Evolutionary conservation across 352 stramenopile species (phyloP).

Genomic region (Phytophthora ohioensis): DNA sequence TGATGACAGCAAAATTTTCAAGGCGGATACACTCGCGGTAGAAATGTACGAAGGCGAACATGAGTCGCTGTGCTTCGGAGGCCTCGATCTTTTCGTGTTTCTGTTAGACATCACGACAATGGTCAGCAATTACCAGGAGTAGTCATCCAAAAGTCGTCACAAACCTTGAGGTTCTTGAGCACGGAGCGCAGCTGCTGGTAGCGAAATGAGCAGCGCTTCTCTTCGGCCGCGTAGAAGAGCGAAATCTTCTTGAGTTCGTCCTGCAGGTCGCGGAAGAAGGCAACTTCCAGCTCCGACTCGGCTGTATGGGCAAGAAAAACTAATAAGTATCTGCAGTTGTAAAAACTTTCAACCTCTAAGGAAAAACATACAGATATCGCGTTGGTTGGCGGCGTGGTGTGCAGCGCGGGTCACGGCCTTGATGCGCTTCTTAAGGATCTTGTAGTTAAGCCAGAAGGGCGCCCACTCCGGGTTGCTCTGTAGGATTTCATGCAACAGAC

Average conservation of each 20-base stretch:
- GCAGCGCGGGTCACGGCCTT: slow-evolving; percentile 68
- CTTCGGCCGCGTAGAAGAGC: slow-evolving; percentile 77
- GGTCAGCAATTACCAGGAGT: not conserved
- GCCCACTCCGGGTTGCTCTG: slow-evolving; percentile 85
- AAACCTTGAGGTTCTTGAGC: slow-evolving; percentile 71
- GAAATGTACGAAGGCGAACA: slow-evolving; percentile 87
- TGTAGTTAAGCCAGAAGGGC: slow-evolving; percentile 91
- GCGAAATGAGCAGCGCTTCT: slow-evolving; percentile 77
- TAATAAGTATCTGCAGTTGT: not conserved
- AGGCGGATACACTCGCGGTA: slow-evolving; percentile 84
- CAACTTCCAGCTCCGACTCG: slow-evolving; percentile 75
- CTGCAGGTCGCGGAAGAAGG: slow-evolving; percentile 83
- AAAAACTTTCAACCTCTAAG: not conserved
- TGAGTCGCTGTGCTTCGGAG: slow-evolving; percentile 72
- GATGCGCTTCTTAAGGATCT: slow-evolving; percentile 87
- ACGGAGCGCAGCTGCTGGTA: slow-evolving; percentile 79
- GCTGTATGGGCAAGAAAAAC: slow-evolving; percentile 36
- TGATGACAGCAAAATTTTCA: slow-evolving; percentile 87
- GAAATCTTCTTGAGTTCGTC: slow-evolving; percentile 84
- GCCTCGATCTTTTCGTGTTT: slow-evolving; percentile 54
- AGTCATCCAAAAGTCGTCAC: not conserved
- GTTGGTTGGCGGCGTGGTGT: slow-evolving; percentile 46
- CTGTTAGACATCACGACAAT: slow-evolving; percentile 20
- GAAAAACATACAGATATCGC: slow-evolving; percentile 55
- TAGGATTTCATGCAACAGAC: slow-evolving; percentile 69